Evolutionary conservation across 108 stramenopile species (phyloP).

Genomic region (Pseudonitzschia delicatissima): DNA sequence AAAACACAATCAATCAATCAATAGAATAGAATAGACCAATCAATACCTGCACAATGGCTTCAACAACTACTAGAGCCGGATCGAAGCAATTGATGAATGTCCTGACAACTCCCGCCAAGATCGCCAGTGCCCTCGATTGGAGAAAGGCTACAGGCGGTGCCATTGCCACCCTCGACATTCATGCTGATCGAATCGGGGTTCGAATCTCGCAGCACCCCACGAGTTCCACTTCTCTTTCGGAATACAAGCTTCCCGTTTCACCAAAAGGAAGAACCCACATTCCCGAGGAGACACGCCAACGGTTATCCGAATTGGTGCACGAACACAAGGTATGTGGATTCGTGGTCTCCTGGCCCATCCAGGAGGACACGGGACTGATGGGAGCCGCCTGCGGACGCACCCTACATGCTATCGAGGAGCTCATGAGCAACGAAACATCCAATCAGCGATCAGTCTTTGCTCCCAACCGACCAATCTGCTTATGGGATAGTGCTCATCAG

Average conservation of each 20-base stretch:
- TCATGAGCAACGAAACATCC: neutral
- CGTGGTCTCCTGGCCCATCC: conserved; percentile 42
- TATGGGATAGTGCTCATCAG: conserved; percentile 23
- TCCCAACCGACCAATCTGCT: conserved; percentile 27
- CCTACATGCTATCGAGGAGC: conserved; percentile 31
- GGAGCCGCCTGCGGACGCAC: conserved; percentile 38
- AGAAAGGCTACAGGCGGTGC: conserved; percentile 19
- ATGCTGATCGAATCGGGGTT: conserved; percentile 32
- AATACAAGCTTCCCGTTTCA: conserved; percentile 14
- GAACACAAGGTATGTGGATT: conserved; percentile 39
- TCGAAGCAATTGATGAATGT: conserved; percentile 19
- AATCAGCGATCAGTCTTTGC: neutral
- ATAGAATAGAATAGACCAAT: no score
- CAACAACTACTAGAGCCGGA: no score
- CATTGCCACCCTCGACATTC: conserved; percentile 28
- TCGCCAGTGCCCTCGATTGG: conserved; percentile 42
- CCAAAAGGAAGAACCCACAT: neutral
- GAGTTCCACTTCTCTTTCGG: neutral
- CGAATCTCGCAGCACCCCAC: conserved; percentile 30
- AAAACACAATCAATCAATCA: no score
- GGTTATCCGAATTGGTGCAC: conserved; percentile 22
- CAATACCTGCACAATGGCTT: no score
- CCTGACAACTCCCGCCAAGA: conserved; percentile 29
- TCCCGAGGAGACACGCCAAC: neutral
- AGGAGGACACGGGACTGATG: conserved; percentile 27